A percentile compares a stretch with the other conserved stretches of the same genome.
phyloP scores from a whole-genome alignment of 306 rosid species.

The Quercus alba region DNA sequence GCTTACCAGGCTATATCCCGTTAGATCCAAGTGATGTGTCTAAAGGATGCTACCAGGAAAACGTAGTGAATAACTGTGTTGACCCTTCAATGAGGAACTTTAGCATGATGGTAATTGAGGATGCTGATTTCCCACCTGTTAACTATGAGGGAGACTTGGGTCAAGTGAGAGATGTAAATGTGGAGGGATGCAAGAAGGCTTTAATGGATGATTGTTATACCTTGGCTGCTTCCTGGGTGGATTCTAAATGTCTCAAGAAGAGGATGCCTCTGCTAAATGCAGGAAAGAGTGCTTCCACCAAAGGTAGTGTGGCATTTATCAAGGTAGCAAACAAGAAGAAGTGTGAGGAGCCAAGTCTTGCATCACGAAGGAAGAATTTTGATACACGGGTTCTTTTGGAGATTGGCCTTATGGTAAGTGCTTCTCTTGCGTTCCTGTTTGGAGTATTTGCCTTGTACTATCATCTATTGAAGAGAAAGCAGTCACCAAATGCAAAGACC shows the following conservation, averaged over 20 bases:
- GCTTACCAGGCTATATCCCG: conserved; percentile 20
- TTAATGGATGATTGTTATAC: conserved; percentile 26
- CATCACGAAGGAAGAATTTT: conserved; percentile 4
- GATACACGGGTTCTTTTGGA: conserved; percentile 8
- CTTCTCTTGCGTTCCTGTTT: conserved; percentile 25
- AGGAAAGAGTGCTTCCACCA: conserved; percentile 30
- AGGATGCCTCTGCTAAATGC: conserved; percentile 31
- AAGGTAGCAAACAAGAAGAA: not conserved
- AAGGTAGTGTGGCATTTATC: conserved; percentile 20
- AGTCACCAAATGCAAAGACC: not conserved
- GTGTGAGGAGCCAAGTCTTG: not conserved
- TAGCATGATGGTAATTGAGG: conserved; percentile 13
- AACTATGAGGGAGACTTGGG: not conserved
- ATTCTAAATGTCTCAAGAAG: conserved; percentile 20
- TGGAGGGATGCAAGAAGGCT: conserved; percentile 28
- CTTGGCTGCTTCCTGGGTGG: conserved; percentile 23
- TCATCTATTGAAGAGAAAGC: conserved; percentile 17
- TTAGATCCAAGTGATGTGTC: conserved; percentile 13
- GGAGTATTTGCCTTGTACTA: conserved; percentile 26
- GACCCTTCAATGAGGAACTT: conserved; percentile 5
- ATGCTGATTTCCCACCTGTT: conserved; percentile 23
- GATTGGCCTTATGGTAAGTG: conserved; percentile 21
- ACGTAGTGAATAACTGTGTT: conserved; percentile 15
- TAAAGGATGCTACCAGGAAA: conserved; percentile 21
- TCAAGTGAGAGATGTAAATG: not conserved